A percentile compares a stretch with the other conserved stretches of the same genome.
These are phyloP conservation scores for Phlyctochytrium arcticum DNA, from an alignment of 192 early-diverging fungal species.

Conservation along the genomic window DNA sequence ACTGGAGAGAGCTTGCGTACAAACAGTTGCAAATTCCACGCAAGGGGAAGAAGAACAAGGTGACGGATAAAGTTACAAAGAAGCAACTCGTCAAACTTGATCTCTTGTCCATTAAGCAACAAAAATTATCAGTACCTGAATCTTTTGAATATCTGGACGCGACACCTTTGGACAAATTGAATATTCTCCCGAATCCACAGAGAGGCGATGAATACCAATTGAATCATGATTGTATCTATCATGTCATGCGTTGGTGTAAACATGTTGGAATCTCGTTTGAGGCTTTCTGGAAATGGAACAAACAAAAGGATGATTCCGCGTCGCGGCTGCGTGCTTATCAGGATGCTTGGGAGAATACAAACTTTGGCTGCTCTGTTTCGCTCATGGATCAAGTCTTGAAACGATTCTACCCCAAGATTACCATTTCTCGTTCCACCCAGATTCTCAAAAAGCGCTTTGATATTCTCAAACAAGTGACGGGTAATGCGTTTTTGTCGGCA, in stretches of 20 bases:
- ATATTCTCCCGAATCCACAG: not conserved
- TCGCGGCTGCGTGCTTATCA: not conserved
- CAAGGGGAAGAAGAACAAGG: not conserved
- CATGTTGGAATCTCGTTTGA: constrained; percentile 1
- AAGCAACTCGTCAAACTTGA: not conserved
- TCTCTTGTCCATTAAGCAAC: not conserved
- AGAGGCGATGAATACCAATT: not conserved
- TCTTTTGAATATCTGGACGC: not conserved
- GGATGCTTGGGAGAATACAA: not conserved
- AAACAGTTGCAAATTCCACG: too few species aligned
- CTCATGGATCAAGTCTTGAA: not conserved
- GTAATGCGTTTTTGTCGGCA: not conserved
- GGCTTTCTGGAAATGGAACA: constrained; percentile 5
- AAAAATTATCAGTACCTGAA: not conserved
- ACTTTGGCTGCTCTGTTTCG: not conserved
- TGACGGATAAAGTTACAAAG: not conserved
- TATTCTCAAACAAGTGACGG: not conserved
- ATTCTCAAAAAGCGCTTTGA: not conserved
- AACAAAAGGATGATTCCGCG: not conserved
- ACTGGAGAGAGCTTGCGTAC: too few species aligned
- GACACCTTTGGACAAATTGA: not conserved
- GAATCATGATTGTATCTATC: not conserved
- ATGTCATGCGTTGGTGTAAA: constrained; percentile 6
- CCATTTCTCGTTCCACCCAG: not conserved
- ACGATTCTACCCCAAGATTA: constrained; percentile 6